phyloP scores from a whole-genome alignment of 768 basidiomycete genomes.

The Strobilomyces echinocephalus region DNA sequence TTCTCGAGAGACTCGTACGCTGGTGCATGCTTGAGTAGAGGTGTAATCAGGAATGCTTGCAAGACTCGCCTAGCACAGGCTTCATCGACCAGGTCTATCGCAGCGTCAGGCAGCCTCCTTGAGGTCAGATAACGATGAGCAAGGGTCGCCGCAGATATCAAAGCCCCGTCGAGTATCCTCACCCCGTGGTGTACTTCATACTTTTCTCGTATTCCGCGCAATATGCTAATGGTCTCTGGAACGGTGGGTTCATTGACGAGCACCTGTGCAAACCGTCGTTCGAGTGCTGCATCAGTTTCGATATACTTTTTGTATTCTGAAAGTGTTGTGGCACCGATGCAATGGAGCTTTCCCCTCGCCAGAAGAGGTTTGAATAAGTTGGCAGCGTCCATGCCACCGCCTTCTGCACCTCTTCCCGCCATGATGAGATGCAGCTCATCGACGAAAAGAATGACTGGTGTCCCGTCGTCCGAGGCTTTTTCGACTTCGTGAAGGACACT shows the following conservation, averaged over 20 bases:
- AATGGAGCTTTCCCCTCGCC: constrained; percentile 73
- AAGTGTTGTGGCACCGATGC: constrained; percentile 89
- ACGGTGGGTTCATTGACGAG: constrained; percentile 89
- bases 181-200: constrained; percentile 93
- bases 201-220: constrained; percentile 91
- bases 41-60: not conserved
- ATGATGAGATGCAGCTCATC: constrained; percentile 95
- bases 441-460: constrained; percentile 86
- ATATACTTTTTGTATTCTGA: constrained; percentile 91
- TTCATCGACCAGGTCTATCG: constrained; percentile 91
- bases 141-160: constrained; percentile 85
- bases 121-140: constrained; percentile 91
- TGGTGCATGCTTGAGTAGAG: constrained; percentile 24
- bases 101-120: constrained; percentile 74
- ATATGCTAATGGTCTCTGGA: constrained; percentile 84
- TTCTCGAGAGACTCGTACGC: constrained; percentile 88
- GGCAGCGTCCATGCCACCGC: constrained; percentile 90
- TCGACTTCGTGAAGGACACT: constrained; percentile 90
- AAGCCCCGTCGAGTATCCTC: constrained; percentile 78
- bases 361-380: constrained; percentile 91
- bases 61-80: constrained; percentile 73
- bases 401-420: constrained; percentile 77
- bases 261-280: constrained; percentile 91
- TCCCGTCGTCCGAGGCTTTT: constrained; percentile 73
- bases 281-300: constrained; percentile 87